Percentiles rank a stretch among this genome's conserved stretches.
Conservation (phyloP, 257 asterid species). For the Salvia rosmarinus region DNA sequence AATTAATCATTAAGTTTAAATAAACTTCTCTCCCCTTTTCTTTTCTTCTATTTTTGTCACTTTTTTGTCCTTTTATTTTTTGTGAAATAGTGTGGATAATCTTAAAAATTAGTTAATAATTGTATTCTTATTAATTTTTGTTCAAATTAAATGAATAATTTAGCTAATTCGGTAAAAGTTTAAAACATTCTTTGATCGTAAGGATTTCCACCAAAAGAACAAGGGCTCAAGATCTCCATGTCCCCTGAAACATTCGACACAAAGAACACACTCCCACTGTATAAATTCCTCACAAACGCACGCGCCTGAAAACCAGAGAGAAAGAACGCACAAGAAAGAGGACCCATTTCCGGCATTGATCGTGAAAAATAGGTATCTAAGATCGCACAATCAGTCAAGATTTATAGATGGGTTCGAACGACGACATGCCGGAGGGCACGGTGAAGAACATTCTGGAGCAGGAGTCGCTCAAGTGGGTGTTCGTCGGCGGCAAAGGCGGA, state of each 20-base stretch:
- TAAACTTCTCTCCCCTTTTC: no score
- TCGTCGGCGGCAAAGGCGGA: slow-evolving; percentile 95
- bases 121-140: no score
- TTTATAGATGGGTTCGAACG: slow-evolving; percentile 55
- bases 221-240: slow-evolving; percentile 20
- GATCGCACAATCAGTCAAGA: slow-evolving; percentile 13
- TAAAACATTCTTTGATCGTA: not conserved
- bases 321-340: not conserved
- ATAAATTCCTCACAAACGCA: slow-evolving; percentile 30
- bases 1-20: no score
- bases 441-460: slow-evolving; percentile 77
- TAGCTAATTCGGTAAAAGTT: not conserved
- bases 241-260: not conserved
- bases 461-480: slow-evolving; percentile 79
- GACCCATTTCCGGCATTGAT: slow-evolving; percentile 26
- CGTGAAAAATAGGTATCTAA: slow-evolving; percentile 10
- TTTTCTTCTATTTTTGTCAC: no score
- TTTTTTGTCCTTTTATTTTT: no score
- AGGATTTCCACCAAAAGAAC: not conserved
- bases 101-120: no score
- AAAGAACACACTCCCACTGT: not conserved
- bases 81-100: no score
- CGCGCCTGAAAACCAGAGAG: no score
- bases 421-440: slow-evolving; percentile 67
- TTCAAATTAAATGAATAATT: not conserved